Evolutionary conservation across 2,329 filamentous ascomycete genomes (phyloP).

Genomic region (Colletotrichum orchidophilum): DNA sequence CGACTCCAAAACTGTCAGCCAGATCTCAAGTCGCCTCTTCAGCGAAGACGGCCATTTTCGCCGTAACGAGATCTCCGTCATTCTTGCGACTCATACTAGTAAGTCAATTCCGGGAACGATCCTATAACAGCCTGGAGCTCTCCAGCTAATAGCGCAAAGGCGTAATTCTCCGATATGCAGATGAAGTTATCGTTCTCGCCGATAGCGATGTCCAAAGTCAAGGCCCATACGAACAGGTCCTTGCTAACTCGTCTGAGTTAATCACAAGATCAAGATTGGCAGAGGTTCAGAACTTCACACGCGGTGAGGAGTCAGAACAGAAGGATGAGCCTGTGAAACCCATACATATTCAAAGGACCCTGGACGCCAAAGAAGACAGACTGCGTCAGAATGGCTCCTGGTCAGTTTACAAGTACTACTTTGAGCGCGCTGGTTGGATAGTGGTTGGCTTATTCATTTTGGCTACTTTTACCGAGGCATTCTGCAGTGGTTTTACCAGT

Average conservation of each 20-base stretch:
- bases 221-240: neutral
- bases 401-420: conserved; percentile 20
- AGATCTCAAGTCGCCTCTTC: conserved; percentile 1
- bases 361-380: neutral
- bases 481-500: conserved; percentile 10
- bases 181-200: conserved; percentile 1
- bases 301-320: neutral
- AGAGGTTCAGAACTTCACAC: neutral
- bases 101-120: neutral
- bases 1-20: neutral
- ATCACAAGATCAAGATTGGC: neutral
- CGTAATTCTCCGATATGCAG: neutral
- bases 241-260: neutral
- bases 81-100: conserved; percentile 20
- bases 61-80: neutral
- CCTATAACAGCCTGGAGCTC: neutral
- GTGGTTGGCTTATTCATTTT: neutral
- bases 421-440: neutral
- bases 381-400: conserved; percentile 2
- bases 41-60: neutral
- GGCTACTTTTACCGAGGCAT: neutral
- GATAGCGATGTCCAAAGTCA: neutral
- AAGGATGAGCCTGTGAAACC: neutral
- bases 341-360: neutral
- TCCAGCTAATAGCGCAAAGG: neutral